Base-by-base conservation (phyloP, 345 rosid genomes). In the Raphanus sativus region DNA sequence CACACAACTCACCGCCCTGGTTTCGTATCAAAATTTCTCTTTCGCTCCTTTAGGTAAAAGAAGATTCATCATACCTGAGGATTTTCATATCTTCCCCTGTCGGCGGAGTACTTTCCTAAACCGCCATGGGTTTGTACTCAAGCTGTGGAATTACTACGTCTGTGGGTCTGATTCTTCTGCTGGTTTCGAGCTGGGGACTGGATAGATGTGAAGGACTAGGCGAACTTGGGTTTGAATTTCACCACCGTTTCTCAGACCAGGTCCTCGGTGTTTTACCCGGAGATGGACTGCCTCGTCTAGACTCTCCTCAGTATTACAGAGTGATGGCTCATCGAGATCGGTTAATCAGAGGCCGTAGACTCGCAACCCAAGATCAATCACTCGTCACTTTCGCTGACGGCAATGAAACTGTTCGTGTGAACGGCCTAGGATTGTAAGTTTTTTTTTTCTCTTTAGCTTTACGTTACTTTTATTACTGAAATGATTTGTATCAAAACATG, bases 231-330 rank as follows among this genome's bases (percentile, higher is more conserved):
- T 92, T 89, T 54, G 87, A 85, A 48, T 75, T 95, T 68, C 96
- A 89, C 70, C 94, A 95, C 80, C 86, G 94, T 42, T 95, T 77
- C 77, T 92, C 99, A 15, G 99, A 95, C 85, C 87, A 89, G 29
- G 89, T 92, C 11, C 84, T 83, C 61, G 89, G 87, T 15, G 78
- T 88, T 69, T 76, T 92, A 4, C 80, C 86, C 7, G 84, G 81
- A 0, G 89, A 89, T 77, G 91, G 82, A 55, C 75, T 92, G 5
- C 99, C 96, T 29, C 86, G 79, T 80, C 87, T 84, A 72, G 97
- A 89, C n/a, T 88, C 87, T 40, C 62, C 69, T 12, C 76, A 81
- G 54, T 95, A 92, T 83, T 91, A 89, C 25, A 81, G 79, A 30
- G 86, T 85, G 15, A 75, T 91, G 97, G 88, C 83, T 61, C 89